phyloP scores from a whole-genome alignment of 306 rosid genomes.

The Cucumis hystrix region DNA sequence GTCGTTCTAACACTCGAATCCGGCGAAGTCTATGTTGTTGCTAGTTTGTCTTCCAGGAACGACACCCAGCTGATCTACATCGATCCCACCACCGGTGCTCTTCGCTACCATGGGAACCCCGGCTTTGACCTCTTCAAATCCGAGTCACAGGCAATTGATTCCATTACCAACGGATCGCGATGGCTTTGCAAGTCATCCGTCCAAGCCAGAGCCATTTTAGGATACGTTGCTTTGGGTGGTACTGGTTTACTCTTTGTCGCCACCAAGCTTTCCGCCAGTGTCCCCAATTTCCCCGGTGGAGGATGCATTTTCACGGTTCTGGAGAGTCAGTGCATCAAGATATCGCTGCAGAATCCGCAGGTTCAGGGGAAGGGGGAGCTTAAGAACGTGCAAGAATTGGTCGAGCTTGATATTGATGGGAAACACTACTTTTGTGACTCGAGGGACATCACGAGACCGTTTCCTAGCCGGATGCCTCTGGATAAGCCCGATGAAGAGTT shows the following conservation, averaged over 20 bases:
- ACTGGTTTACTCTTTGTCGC: conserved; percentile 68
- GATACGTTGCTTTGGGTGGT: conserved; percentile 78
- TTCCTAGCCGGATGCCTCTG: conserved; percentile 53
- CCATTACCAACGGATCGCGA: conserved; percentile 50
- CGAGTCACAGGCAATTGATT: conserved; percentile 54
- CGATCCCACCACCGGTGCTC: conserved; percentile 92
- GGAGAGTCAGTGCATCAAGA: conserved; percentile 86
- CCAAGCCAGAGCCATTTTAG: conserved; percentile 60
- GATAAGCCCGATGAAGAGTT: conserved; percentile 73
- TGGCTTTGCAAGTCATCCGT: conserved; percentile 31
- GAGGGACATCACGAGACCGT: conserved; percentile 76
- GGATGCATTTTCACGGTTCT: conserved; percentile 62
- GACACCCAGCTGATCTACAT: conserved; percentile 71
- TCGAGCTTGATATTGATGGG: conserved; percentile 82
- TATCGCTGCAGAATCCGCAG: conserved; percentile 54
- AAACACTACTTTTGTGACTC: conserved; percentile 84
- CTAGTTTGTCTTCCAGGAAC: conserved; percentile 37
- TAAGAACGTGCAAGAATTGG: conserved; percentile 60
- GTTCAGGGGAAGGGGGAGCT: conserved; percentile 78
- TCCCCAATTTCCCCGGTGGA: conserved; percentile 81
- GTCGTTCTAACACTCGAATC: conserved; percentile 61
- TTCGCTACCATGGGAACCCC: conserved; percentile 34
- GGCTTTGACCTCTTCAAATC: conserved; percentile 67
- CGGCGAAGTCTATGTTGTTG: conserved; percentile 63
- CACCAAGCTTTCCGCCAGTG: conserved; percentile 45